Base-by-base conservation (phyloP, 225 moss, liverwort and hornwort genomes). In the Polytrichum formosum region DNA sequence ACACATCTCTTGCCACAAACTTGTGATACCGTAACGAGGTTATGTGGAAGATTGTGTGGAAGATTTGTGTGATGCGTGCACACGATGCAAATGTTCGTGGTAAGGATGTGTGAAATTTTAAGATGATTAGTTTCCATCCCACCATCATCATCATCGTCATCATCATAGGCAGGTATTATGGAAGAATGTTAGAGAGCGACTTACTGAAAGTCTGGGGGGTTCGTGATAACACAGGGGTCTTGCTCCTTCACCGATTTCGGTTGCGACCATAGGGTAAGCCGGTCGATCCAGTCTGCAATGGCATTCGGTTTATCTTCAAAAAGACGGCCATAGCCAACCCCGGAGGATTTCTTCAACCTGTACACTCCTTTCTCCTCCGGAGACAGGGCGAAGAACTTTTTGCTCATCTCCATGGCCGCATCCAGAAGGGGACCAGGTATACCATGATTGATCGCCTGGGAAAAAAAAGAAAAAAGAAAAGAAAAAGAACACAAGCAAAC, bases 361-460 rank as follows among this genome's bases (percentile, higher is more conserved):
- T 26, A 75, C 33, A 69, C 69, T 64, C 30, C 69, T 20, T 75
- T 75, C 16, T 64, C 69, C 69, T 75, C 30, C 20, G 67, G 20
- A 26, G 66, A 3, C 73, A 73, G 5, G 37, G 73, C 60, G 16
- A 66, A 69, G 78, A 69, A 73, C 64, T 22, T 78, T 72, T 25
- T 16, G 0, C 68, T 53, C 78, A 78, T 69, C n/a, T 59, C 69
- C 69, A 78, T 68, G 23, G 46, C 56, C 10, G 68, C 64, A 23
- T 73, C 69, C 72, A 77, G 68, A 7, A 78, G 68, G 6, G 56
- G 37, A 29, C 28, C 64, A 19, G 68, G 53, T 28, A 69, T 19
- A 19, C 77, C 73, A 20, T 73, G 58, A 16, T 69, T 78, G 20
- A 78, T 67, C 9, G 64, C 56, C 72, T 68, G 61, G 55, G 21